These are phyloP conservation scores for Fistulinella staudtii DNA, from an alignment of 1,284 basidiomycete species.

Conservation along the genomic window DNA sequence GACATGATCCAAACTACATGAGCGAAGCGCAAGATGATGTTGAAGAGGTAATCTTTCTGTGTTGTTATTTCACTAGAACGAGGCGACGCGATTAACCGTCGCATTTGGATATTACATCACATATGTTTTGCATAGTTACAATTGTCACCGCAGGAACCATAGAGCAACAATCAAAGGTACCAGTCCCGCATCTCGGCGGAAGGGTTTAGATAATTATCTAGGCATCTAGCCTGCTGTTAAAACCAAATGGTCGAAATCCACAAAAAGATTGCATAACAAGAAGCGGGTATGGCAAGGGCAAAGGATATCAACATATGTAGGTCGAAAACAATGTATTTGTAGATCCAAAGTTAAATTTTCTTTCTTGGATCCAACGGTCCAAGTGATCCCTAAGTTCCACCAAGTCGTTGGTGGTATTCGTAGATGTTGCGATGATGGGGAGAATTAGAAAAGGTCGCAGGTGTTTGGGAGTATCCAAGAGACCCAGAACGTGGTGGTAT, in stretches of 20 bases:
- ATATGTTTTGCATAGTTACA: constrained; percentile 5
- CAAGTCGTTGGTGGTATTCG: constrained; percentile 42
- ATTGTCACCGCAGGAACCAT: too few relatives aligned
- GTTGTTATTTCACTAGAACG: constrained; percentile 27
- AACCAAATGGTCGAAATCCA: too few relatives aligned
- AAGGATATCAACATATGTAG: too few relatives aligned
- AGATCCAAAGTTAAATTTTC: constrained; percentile 37
- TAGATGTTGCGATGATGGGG: constrained; percentile 36
- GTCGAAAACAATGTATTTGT: too few relatives aligned
- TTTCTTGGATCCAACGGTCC: constrained; percentile 68
- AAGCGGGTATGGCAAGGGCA: too few relatives aligned
- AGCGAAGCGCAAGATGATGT: constrained; percentile 11
- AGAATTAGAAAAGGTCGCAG: constrained; percentile 42
- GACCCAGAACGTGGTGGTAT: constrained; percentile 46
- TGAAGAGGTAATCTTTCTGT: constrained; percentile 23
- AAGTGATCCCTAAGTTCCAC: constrained; percentile 65
- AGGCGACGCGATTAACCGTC: constrained; percentile 10
- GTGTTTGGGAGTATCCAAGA: constrained; percentile 35
- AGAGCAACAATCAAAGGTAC: too few relatives aligned
- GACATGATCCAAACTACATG: constrained; percentile 4
- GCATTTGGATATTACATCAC: neutral
- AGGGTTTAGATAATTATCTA: too few relatives aligned
- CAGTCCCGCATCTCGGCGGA: too few relatives aligned
- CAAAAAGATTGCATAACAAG: too few relatives aligned
- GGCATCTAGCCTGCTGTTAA: too few relatives aligned